Evolutionary conservation across 495 filamentous ascomycete genomes (phyloP), one percentile per base, ranked within the genome.

Genomic region (Lasiosphaeria hispida): DNA sequence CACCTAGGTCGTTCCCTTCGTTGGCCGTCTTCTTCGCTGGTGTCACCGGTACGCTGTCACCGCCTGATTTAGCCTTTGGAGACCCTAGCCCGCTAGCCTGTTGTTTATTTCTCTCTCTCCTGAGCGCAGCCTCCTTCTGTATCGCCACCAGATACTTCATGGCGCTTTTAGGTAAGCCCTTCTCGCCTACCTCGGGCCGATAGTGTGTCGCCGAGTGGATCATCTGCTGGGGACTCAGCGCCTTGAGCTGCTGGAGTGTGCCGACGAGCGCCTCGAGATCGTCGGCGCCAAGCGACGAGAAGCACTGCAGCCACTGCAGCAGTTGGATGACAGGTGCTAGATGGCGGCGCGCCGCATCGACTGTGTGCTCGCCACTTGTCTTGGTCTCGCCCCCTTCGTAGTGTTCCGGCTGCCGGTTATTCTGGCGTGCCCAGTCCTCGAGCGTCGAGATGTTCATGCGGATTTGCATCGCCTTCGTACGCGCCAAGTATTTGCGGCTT

Each of bases 391-490:
- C 94, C 57, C 90, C 87, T 69, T 99, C 94, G 66, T 91, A 97
- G 69, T 97, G 94, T 68, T 96, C 94, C 7, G 94, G 92, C 62
- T 95, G 85, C 13, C 95, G 85, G 65, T 96, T 97, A 72, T 97
- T 99, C 23, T 81, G 77, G 11, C 92, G 81, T 1, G 93, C 94
- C 94, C 94, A 99, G 67, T 99, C 94, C 71, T 99, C 94, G 42
- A 99, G 78, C 2, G 82, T 84, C 4, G 94, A 97, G 23, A 97
- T 85, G 69, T 99, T 99, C 90, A 99, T 96, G 59, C 94, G 90
- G 58, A 99, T 97, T 66, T 99, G 95, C 94, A 99, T 97, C 6
- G 94, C 94, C 70, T 99, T 99, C 11, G 94, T 99, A 34, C 94
- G 85, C 5, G 94, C 92, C 7, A 99, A 82, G 65, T 97, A 99